phyloP scores from a whole-genome alignment of 2,329 filamentous ascomycete species.

The Fusarium tricinctum region DNA sequence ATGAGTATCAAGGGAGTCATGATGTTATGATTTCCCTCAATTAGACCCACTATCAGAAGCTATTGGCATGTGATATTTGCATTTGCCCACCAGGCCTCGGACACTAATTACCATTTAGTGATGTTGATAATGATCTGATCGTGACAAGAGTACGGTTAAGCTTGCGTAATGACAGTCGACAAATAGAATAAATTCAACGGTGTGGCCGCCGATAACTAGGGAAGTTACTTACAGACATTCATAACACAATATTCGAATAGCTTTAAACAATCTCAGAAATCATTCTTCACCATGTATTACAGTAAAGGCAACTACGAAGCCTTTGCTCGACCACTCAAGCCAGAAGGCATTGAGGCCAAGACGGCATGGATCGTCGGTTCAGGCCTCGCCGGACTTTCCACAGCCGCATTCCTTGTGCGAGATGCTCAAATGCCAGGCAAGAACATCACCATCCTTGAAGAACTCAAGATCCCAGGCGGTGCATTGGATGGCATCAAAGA shows the following conservation, averaged over 20 bases:
- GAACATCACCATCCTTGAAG: conserved; percentile 14
- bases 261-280: background rate
- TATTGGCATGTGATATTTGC: conserved; percentile 6
- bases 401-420: conserved; percentile 10
- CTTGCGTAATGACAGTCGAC: background rate
- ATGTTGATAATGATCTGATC: background rate
- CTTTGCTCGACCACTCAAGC: conserved; percentile 11
- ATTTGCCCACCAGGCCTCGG: background rate
- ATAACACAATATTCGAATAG: background rate
- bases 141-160: background rate
- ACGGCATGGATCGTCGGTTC: conserved; percentile 14
- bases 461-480: conserved; percentile 6
- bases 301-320: conserved; percentile 10
- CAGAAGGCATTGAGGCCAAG: conserved; percentile 4
- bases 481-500: conserved; percentile 4
- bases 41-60: conserved; percentile 11
- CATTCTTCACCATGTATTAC: conserved; percentile 1
- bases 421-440: conserved; percentile 15
- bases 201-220: background rate
- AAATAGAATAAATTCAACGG: background rate
- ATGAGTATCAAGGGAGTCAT: background rate
- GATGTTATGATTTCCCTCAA: background rate
- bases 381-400: background rate
- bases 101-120: background rate
- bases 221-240: background rate